Evolutionary conservation across 345 rosid species (phyloP).

Genomic region (Rhodomyrtus tomentosa): DNA sequence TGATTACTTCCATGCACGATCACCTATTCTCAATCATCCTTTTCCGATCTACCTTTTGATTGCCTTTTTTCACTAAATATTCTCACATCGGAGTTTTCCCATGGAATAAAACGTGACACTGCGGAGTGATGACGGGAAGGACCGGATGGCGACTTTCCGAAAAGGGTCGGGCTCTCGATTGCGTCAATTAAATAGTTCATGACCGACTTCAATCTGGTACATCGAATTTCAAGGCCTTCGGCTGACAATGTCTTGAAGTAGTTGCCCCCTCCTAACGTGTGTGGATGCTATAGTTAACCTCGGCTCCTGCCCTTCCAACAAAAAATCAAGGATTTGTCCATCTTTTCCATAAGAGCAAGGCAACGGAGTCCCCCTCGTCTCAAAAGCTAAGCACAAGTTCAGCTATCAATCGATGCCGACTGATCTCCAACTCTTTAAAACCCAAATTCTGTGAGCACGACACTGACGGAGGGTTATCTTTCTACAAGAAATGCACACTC

Average conservation of each 20-base stretch:
- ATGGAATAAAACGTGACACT: background rate
- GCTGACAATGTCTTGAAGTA: background rate
- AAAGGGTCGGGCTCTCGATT: background rate
- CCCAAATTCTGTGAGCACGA: background rate
- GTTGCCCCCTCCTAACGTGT: background rate
- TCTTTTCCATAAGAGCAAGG: background rate
- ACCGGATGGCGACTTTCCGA: background rate
- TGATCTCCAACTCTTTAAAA: background rate
- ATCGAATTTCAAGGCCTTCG: background rate
- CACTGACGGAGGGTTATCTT: background rate
- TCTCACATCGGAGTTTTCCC: background rate
- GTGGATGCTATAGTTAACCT: background rate
- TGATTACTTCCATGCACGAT: background rate
- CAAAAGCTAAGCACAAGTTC: background rate
- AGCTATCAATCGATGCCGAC: background rate
- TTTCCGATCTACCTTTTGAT: background rate
- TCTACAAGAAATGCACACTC: background rate
- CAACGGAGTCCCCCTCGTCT: background rate
- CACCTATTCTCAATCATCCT: background rate
- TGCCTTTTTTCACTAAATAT: background rate
- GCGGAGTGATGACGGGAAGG: background rate
- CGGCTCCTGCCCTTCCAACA: background rate
- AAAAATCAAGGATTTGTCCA: background rate
- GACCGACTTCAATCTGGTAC: background rate
- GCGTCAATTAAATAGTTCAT: background rate